A percentile compares a stretch with the other conserved stretches of the same genome.
These are phyloP conservation scores for Apiospora koreana DNA, from an alignment of 2,329 filamentous ascomycete species.

Conservation along the genomic window DNA sequence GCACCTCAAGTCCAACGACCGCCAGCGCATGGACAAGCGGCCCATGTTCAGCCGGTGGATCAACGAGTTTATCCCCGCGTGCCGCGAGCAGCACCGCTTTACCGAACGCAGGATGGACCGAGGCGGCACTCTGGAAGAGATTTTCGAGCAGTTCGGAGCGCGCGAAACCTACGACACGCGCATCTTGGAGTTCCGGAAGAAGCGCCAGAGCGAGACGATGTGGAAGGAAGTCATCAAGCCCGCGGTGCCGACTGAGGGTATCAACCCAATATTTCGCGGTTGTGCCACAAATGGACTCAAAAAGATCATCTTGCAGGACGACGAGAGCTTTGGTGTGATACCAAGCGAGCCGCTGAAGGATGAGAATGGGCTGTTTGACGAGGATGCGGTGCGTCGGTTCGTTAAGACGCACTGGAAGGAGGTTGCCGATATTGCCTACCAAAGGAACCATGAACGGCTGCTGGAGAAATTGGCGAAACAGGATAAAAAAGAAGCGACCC, in stretches of 20 bases:
- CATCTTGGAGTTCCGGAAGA: conserved; percentile 41
- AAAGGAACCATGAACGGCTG: neutral
- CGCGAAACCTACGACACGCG: conserved; percentile 44
- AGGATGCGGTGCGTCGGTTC: conserved; percentile 43
- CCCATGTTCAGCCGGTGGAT: conserved; percentile 62
- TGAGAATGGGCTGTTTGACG: conserved; percentile 43
- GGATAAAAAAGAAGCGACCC: neutral
- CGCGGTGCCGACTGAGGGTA: conserved; percentile 28
- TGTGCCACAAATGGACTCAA: conserved; percentile 45
- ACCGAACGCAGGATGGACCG: conserved; percentile 33
- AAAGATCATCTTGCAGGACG: conserved; percentile 49
- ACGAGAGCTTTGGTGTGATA: conserved; percentile 38
- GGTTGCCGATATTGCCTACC: conserved; percentile 34
- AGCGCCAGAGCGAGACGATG: conserved; percentile 43
- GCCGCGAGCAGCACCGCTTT: conserved; percentile 42
- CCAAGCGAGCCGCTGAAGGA: conserved; percentile 31
- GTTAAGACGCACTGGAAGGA: conserved; percentile 39
- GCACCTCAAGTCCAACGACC: conserved; percentile 55
- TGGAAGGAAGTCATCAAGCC: conserved; percentile 47
- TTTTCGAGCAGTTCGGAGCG: conserved; percentile 52
- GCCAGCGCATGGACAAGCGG: conserved; percentile 54
- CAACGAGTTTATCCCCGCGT: conserved; percentile 61
- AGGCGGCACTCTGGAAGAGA: conserved; percentile 51
- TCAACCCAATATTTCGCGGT: conserved; percentile 33
- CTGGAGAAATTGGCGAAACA: neutral